phyloP scores from a whole-genome alignment of 2,329 filamentous ascomycete genomes.

The Biscogniauxia sp. region DNA sequence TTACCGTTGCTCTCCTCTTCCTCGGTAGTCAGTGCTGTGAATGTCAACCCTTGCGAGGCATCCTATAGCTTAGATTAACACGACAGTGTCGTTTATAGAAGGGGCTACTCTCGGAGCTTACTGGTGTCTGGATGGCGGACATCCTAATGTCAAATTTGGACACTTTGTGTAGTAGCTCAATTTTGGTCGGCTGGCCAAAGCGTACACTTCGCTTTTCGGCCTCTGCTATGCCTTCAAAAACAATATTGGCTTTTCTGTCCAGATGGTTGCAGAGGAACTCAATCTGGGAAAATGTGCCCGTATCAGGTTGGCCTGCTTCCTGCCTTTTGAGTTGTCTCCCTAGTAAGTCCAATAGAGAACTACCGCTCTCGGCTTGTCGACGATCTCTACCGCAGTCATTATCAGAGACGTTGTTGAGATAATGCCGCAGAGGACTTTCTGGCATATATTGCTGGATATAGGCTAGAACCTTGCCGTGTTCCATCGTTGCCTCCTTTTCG shows the following conservation, averaged over 20 bases:
- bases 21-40: conserved; percentile 43
- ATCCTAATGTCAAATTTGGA: conserved; percentile 59
- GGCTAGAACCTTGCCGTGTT: conserved; percentile 67
- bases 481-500: conserved; percentile 74
- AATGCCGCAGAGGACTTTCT: conserved; percentile 62
- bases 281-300: conserved; percentile 57
- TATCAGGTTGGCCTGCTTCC: conserved; percentile 44
- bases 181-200: conserved; percentile 55
- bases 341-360: conserved; percentile 47
- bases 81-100: neutral
- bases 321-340: conserved; percentile 48
- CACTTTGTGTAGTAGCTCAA: conserved; percentile 44
- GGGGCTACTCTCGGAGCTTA: conserved; percentile 23
- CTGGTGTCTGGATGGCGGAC: conserved; percentile 36
- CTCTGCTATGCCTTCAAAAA: conserved; percentile 68
- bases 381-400: conserved; percentile 51
- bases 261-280: conserved; percentile 62
- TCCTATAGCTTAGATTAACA: conserved; percentile 29
- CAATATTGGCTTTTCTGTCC: conserved; percentile 52
- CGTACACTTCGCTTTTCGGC: conserved; percentile 66
- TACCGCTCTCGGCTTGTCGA: conserved; percentile 42
- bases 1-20: conserved; percentile 36
- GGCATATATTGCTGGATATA: conserved; percentile 75
- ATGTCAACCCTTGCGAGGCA: conserved; percentile 34
- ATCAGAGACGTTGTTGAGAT: conserved; percentile 50